A percentile compares a stretch with the other conserved stretches of the same genome.
phyloP scores from a whole-genome alignment of 192 early-diverging fungal species.

The Linnemannia hyalina region DNA sequence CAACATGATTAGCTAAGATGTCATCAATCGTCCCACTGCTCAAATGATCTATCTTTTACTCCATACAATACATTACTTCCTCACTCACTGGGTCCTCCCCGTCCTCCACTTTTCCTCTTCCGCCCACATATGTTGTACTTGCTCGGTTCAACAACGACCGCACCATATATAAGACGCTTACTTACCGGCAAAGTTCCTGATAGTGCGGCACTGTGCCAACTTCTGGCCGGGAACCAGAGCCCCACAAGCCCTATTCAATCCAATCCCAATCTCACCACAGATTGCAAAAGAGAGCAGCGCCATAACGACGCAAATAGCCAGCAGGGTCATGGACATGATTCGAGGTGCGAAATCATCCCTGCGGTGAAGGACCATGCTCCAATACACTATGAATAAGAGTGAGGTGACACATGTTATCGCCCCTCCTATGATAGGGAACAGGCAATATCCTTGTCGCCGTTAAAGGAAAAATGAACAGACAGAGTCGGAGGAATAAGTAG shows the following conservation, averaged over 20 bases:
- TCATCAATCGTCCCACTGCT: background rate
- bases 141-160: no score
- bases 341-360: slow-evolving; percentile 23
- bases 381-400: slow-evolving; percentile 17
- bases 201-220: slow-evolving; percentile 4
- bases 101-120: background rate
- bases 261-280: slow-evolving; percentile 49
- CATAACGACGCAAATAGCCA: background rate
- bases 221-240: background rate
- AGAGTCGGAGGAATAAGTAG: background rate
- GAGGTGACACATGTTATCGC: slow-evolving; percentile 13
- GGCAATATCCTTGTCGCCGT: slow-evolving; percentile 26
- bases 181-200: slow-evolving; percentile 36
- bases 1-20: background rate
- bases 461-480: background rate
- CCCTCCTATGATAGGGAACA: slow-evolving; percentile 42
- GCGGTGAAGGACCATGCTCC: slow-evolving; percentile 8
- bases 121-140: no score
- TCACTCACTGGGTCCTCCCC: no score
- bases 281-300: slow-evolving; percentile 37
- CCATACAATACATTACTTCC: background rate
- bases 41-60: background rate
- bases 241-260: slow-evolving; percentile 30
- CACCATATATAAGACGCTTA: no score
- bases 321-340: slow-evolving; percentile 1